phyloP scores from a whole-genome alignment of 1,139 yeast species.

The Kodamaea alishanica region DNA sequence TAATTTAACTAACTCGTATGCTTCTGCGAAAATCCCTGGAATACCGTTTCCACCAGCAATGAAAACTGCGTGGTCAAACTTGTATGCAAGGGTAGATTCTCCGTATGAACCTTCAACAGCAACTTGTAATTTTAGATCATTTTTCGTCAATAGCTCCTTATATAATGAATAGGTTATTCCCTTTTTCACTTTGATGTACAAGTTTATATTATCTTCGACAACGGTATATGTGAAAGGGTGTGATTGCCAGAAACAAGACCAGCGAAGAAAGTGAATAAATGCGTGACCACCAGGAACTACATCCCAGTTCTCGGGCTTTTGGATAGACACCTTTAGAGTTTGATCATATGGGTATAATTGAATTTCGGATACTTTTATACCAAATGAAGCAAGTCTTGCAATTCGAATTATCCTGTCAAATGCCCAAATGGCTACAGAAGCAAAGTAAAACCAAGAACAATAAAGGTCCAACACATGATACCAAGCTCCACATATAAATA shows the following conservation, averaged over 20 bases:
- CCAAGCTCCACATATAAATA: constrained; percentile 43
- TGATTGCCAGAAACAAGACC: constrained; percentile 63
- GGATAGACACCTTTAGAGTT: constrained; percentile 38
- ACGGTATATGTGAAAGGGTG: constrained; percentile 65
- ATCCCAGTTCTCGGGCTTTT: constrained; percentile 42
- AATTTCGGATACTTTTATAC: constrained; percentile 36
- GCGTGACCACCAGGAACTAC: constrained; percentile 60
- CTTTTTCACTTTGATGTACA: constrained; percentile 43
- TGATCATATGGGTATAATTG: constrained; percentile 30
- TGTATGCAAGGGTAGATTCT: constrained; percentile 16
- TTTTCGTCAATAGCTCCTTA: constrained; percentile 18
- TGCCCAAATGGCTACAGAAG: constrained; percentile 41
- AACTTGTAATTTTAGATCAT: constrained; percentile 17
- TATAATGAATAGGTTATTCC: constrained; percentile 41
- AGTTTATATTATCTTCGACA: constrained; percentile 31
- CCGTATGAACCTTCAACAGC: constrained; percentile 27
- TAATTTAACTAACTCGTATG: constrained; percentile 8
- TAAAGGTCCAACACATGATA: constrained; percentile 38
- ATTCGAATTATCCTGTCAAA: constrained; percentile 42
- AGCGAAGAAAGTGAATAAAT: constrained; percentile 51
- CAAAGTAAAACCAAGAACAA: constrained; percentile 36
- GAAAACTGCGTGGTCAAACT: constrained; percentile 20
- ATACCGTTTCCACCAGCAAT: constrained; percentile 30
- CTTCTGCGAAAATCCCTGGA: constrained; percentile 25
- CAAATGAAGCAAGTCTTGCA: constrained; percentile 32